Conservation (phyloP, 2,329 filamentous ascomycete species). For the Fusarium setosum region DNA sequence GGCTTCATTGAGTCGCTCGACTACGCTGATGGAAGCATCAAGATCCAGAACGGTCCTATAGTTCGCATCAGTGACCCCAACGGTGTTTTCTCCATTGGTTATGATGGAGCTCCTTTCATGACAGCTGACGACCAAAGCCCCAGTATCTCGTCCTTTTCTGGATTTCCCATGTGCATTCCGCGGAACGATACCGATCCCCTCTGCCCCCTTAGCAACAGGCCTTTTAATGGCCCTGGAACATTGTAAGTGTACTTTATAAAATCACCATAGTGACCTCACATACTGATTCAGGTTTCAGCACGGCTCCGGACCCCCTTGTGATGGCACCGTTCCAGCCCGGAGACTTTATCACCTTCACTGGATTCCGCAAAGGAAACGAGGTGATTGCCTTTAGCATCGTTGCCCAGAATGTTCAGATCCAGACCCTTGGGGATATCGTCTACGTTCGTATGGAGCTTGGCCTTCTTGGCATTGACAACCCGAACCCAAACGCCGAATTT, state of each 20-base stretch:
- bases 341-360: slow-evolving; percentile 50
- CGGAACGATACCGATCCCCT: slow-evolving; percentile 51
- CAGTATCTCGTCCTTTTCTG: slow-evolving; percentile 59
- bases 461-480: slow-evolving; percentile 49
- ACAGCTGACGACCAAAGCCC: slow-evolving; percentile 61
- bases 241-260: slow-evolving; percentile 35
- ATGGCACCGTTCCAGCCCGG: slow-evolving; percentile 51
- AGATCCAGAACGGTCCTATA: slow-evolving; percentile 47
- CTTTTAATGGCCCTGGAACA: slow-evolving; percentile 46
- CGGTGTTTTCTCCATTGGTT: slow-evolving; percentile 54
- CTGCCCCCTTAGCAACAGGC: slow-evolving; percentile 49
- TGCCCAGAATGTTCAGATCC: slow-evolving; percentile 51
- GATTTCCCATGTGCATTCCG: slow-evolving; percentile 65
- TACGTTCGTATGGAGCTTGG: slow-evolving; percentile 51
- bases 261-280: neutral
- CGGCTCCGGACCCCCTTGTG: slow-evolving; percentile 48
- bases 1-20: slow-evolving; percentile 51
- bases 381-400: slow-evolving; percentile 51
- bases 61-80: slow-evolving; percentile 58
- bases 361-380: slow-evolving; percentile 45
- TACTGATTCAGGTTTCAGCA: slow-evolving; percentile 30
- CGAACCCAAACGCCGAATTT: slow-evolving; percentile 49
- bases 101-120: slow-evolving; percentile 53
- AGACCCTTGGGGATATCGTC: slow-evolving; percentile 45
- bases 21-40: slow-evolving; percentile 47